phyloP scores from a whole-genome alignment of 768 basidiomycete species.

The Gautieria morchelliformis region DNA sequence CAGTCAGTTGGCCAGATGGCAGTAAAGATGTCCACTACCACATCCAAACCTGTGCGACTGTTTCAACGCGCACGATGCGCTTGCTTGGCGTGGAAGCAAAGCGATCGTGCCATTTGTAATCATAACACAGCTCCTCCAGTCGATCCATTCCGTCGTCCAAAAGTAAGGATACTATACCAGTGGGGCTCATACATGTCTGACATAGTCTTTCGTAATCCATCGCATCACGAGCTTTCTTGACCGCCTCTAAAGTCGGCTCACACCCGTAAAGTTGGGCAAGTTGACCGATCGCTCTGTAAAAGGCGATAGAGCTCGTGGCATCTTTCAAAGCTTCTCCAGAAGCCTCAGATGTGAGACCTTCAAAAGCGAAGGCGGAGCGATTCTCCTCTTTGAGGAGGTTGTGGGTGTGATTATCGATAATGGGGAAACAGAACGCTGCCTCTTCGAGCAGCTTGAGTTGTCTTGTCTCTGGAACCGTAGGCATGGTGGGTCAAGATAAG shows the following conservation, averaged over 20 bases:
- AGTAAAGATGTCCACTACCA: neutral
- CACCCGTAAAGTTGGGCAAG: slow-evolving; percentile 43
- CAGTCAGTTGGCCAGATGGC: no score
- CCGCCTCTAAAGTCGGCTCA: slow-evolving; percentile 43
- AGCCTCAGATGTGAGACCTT: slow-evolving; percentile 61
- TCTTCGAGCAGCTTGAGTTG: neutral
- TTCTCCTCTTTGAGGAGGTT: slow-evolving; percentile 45
- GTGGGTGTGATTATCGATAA: slow-evolving; percentile 77
- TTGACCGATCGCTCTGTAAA: slow-evolving; percentile 46
- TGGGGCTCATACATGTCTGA: slow-evolving; percentile 38
- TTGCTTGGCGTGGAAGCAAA: slow-evolving; percentile 44
- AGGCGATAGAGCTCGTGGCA: slow-evolving; percentile 46
- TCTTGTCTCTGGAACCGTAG: neutral
- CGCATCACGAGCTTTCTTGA: slow-evolving; percentile 37
- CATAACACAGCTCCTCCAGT: slow-evolving; percentile 35
- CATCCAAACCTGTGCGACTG: slow-evolving; percentile 52
- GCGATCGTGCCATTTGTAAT: slow-evolving; percentile 51
- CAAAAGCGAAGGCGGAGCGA: slow-evolving; percentile 42
- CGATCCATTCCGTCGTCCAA: slow-evolving; percentile 66
- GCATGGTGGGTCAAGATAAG: no score
- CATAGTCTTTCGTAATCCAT: slow-evolving; percentile 52
- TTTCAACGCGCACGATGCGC: slow-evolving; percentile 61
- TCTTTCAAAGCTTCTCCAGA: slow-evolving; percentile 43
- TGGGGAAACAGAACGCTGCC: slow-evolving; percentile 30
- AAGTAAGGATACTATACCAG: slow-evolving; percentile 58